A percentile compares a stretch with the other conserved stretches of the same genome.
phyloP scores from a whole-genome alignment of 148 eudicot genomes.

The Rhododendron mucronatum region DNA sequence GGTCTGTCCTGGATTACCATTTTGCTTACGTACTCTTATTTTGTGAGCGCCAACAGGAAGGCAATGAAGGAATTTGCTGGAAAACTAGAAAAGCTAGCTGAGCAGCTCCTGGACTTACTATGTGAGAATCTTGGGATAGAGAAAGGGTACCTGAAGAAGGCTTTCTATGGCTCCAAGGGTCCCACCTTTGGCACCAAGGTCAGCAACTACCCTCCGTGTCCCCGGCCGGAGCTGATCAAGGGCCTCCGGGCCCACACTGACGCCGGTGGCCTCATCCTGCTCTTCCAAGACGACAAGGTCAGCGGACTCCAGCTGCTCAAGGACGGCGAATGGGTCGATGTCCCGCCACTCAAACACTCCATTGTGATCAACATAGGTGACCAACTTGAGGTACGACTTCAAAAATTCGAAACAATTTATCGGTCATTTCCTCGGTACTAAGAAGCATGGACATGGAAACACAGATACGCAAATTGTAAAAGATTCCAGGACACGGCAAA shows the following conservation, averaged over 20 bases:
- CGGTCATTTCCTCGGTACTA: neutral
- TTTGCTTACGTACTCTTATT: neutral
- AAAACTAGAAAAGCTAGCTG: slow-evolving; percentile 64
- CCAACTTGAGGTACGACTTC: slow-evolving; percentile 70
- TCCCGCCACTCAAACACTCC: slow-evolving; percentile 85
- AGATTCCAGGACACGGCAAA: neutral
- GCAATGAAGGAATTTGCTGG: slow-evolving; percentile 80
- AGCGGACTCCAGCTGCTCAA: slow-evolving; percentile 89
- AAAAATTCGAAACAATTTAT: neutral
- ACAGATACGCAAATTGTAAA: neutral
- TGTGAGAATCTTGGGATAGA: slow-evolving; percentile 91
- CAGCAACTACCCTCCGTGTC: slow-evolving; percentile 93
- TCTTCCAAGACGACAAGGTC: slow-evolving; percentile 86
- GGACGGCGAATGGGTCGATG: slow-evolving; percentile 82
- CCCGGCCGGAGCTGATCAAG: slow-evolving; percentile 74
- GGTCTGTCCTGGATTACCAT: neutral
- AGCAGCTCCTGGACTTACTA: slow-evolving; percentile 59
- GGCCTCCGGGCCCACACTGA: slow-evolving; percentile 97
- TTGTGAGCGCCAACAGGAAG: slow-evolving; percentile 31
- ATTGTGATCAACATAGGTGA: slow-evolving; percentile 88
- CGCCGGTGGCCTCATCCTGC: slow-evolving; percentile 83
- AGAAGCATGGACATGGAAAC: neutral
- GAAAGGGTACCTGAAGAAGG: slow-evolving; percentile 76
- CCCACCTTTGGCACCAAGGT: slow-evolving; percentile 93
- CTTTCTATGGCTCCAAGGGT: slow-evolving; percentile 64